These are phyloP conservation scores for Myriosclerotinia duriaeana DNA, from an alignment of 2,329 filamentous ascomycete species.

Conservation along the genomic window DNA sequence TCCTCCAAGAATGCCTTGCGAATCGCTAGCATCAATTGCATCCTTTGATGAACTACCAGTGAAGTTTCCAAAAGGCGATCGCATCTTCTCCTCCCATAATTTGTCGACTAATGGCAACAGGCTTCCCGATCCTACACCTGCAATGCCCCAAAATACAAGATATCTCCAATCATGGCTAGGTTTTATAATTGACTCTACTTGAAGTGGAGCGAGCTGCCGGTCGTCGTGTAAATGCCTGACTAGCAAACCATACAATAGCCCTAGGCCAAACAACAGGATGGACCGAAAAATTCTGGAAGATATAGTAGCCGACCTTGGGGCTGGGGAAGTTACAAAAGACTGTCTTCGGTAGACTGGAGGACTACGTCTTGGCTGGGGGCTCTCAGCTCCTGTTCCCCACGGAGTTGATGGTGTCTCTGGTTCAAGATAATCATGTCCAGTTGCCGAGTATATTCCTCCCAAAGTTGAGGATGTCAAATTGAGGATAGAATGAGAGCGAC, in stretches of 20 bases:
- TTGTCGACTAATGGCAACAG: slow-evolving; percentile 82
- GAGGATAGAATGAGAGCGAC: slow-evolving; percentile 71
- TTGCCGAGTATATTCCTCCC: slow-evolving; percentile 83
- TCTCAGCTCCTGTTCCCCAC: slow-evolving; percentile 76
- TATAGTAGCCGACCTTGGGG: slow-evolving; percentile 37
- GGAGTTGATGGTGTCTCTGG: slow-evolving; percentile 62
- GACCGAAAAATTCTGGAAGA: slow-evolving; percentile 57
- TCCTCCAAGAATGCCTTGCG: slow-evolving; percentile 47
- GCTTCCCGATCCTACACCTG: slow-evolving; percentile 74
- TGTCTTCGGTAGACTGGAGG: slow-evolving; percentile 21
- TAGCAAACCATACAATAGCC: slow-evolving; percentile 78
- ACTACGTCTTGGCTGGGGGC: slow-evolving; percentile 48
- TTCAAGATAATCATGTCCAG: slow-evolving; percentile 54
- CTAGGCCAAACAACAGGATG: slow-evolving; percentile 71
- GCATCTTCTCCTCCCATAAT: slow-evolving; percentile 58
- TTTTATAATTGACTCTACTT: slow-evolving; percentile 48
- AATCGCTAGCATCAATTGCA: slow-evolving; percentile 31
- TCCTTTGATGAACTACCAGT: slow-evolving; percentile 27
- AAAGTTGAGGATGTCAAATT: slow-evolving; percentile 89
- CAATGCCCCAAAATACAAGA: slow-evolving; percentile 76
- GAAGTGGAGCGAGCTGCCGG: slow-evolving; percentile 61
- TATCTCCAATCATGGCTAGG: slow-evolving; percentile 61
- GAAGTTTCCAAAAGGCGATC: background rate
- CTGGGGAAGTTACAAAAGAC: slow-evolving; percentile 34
- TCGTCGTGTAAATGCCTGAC: slow-evolving; percentile 77